Evolutionary conservation across 352 stramenopile genomes (phyloP).

Genomic region (Phytopythium litorale): DNA sequence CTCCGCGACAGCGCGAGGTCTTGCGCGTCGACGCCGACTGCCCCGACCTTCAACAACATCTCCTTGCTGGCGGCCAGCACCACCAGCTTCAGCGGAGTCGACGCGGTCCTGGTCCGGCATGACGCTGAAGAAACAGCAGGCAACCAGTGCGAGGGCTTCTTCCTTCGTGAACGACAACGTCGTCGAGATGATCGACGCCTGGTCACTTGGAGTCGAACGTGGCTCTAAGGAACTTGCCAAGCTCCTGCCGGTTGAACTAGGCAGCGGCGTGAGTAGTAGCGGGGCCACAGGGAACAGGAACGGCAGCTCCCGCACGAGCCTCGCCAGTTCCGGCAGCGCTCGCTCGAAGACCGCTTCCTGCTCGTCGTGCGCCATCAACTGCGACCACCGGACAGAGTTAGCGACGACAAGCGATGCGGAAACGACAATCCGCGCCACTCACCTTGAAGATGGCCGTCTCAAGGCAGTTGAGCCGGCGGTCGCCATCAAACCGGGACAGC

Average conservation of each 20-base stretch:
- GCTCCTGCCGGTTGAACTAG: background rate
- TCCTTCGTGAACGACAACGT: slow-evolving; percentile 38
- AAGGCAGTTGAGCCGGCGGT: slow-evolving; percentile 29
- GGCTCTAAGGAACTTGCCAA: background rate
- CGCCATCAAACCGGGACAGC: background rate
- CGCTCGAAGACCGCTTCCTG: slow-evolving; percentile 31
- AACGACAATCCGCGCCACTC: background rate
- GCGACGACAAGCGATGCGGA: background rate
- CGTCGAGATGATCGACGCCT: slow-evolving; percentile 7
- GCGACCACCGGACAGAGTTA: slow-evolving; percentile 1
- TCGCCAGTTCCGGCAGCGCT: slow-evolving; percentile 46
- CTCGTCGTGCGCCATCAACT: slow-evolving; percentile 38
- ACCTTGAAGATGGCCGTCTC: slow-evolving; percentile 38
- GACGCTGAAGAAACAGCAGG: slow-evolving; percentile 58
- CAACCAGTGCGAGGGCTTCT: slow-evolving; percentile 42
- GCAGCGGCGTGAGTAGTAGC: slow-evolving; percentile 32
- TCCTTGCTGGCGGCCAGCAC: background rate
- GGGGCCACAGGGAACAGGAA: slow-evolving; percentile 36
- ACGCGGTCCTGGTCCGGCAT: slow-evolving; percentile 43
- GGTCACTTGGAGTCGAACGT: background rate
- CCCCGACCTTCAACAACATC: background rate
- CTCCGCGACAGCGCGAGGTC: slow-evolving; percentile 12
- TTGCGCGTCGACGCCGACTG: background rate
- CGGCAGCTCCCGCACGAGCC: slow-evolving; percentile 44
- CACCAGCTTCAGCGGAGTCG: background rate